phyloP scores from a whole-genome alignment of 2,329 filamentous ascomycete species.

The Penicillium sp. region DNA sequence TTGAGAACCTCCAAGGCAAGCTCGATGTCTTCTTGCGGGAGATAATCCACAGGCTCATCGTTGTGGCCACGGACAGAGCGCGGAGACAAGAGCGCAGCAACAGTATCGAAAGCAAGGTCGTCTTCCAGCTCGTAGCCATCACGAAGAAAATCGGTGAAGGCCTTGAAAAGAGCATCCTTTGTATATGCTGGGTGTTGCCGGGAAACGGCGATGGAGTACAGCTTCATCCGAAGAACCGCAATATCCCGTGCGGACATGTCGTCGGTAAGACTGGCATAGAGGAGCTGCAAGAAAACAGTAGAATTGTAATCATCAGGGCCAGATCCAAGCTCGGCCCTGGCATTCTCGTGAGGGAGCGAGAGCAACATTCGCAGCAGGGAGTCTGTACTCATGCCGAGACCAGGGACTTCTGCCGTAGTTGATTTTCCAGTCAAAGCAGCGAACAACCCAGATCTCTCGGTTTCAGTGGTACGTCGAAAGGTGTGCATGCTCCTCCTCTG shows the following conservation, averaged over 20 bases:
- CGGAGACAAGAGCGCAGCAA: constrained; percentile 43
- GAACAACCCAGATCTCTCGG: constrained; percentile 3
- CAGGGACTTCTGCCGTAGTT: constrained; percentile 6
- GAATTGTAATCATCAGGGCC: constrained; percentile 43
- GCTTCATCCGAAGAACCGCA: constrained; percentile 40
- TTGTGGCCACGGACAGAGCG: constrained; percentile 15
- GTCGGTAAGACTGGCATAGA: constrained; percentile 39
- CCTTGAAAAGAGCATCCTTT: constrained; percentile 36
- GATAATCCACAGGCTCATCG: constrained; percentile 15
- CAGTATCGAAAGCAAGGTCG: constrained; percentile 39
- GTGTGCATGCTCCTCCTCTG: constrained; percentile 38
- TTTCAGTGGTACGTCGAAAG: constrained; percentile 9
- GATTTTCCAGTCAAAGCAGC: constrained; percentile 6
- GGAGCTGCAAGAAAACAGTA: constrained; percentile 49
- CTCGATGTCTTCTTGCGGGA: constrained; percentile 36
- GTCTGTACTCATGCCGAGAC: constrained; percentile 19
- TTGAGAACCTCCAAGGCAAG: constrained; percentile 48
- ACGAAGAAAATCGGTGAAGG: constrained; percentile 41
- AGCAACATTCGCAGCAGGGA: constrained; percentile 36
- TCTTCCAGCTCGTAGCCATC: constrained; percentile 42
- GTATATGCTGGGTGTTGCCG: constrained; percentile 46
- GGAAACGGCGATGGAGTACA: constrained; percentile 44
- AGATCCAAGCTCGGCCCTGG: constrained; percentile 41
- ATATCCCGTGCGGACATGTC: constrained; percentile 34
- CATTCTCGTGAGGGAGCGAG: constrained; percentile 36